These are phyloP conservation scores for Podospora australis DNA, from an alignment of 495 filamentous ascomycete genomes.

Conservation along the genomic window DNA sequence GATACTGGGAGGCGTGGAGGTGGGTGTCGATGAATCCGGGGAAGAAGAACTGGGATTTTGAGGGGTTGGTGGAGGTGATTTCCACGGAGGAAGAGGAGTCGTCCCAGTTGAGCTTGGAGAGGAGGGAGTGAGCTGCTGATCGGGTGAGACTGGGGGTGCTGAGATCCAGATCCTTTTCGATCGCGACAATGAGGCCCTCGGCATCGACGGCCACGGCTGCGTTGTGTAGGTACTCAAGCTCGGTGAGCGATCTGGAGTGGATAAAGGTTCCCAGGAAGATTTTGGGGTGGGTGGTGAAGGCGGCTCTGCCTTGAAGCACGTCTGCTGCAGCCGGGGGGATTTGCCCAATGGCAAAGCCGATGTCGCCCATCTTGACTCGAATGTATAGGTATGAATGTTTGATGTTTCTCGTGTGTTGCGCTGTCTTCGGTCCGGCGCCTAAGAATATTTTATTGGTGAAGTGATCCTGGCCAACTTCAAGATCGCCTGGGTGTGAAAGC, in stretches of 20 bases:
- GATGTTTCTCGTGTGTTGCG: too few relatives aligned
- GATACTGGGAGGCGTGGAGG: conserved; percentile 89
- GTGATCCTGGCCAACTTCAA: too few relatives aligned
- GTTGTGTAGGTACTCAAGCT: conserved; percentile 52
- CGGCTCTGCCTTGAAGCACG: not conserved
- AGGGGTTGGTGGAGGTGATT: not conserved
- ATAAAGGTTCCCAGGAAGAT: conserved; percentile 51
- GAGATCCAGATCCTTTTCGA: conserved; percentile 33
- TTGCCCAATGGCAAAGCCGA: not conserved
- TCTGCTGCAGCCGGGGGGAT: not conserved
- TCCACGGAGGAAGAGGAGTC: conserved; percentile 15
- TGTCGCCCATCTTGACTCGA: not conserved
- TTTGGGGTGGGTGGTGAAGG: conserved; percentile 13
- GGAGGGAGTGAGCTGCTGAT: conserved; percentile 19
- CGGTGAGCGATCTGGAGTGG: conserved; percentile 47
- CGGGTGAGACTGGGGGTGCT: too few relatives aligned
- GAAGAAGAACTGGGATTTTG: conserved; percentile 70
- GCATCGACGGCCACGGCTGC: conserved; percentile 61
- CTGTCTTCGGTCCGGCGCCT: too few relatives aligned
- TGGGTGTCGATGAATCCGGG: conserved; percentile 95
- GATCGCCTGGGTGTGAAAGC: too few relatives aligned
- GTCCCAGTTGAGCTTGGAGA: conserved; percentile 32
- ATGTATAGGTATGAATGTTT: too few relatives aligned
- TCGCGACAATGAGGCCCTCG: conserved; percentile 57
- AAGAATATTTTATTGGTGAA: too few relatives aligned